These are phyloP conservation scores for Trichosporon sp. DNA, from an alignment of 1,284 basidiomycete species.

Conservation along the genomic window DNA sequence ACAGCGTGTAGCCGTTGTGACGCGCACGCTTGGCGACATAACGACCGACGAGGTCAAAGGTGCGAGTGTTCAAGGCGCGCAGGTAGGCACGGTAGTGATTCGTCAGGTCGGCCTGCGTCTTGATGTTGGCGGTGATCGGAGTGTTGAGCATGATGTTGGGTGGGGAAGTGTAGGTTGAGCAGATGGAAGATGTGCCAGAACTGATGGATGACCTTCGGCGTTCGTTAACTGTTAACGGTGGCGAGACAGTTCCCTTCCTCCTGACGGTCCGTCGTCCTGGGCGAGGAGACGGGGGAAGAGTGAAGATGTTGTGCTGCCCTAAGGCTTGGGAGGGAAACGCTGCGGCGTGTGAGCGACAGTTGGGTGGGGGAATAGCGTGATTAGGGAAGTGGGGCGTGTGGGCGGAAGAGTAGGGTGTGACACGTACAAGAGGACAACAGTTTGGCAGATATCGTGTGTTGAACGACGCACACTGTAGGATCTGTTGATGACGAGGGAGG, in stretches of 20 bases:
- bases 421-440: slow-evolving; percentile 18
- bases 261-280: slow-evolving; percentile 12
- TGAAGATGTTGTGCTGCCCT: slow-evolving; percentile 17
- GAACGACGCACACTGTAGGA: background rate
- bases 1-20: slow-evolving; percentile 23
- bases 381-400: background rate
- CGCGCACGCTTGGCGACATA: slow-evolving; percentile 23
- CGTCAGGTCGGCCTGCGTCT: slow-evolving; percentile 24
- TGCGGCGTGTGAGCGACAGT: background rate
- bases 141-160: slow-evolving; percentile 14
- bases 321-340: slow-evolving; percentile 13
- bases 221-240: background rate
- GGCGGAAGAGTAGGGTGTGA: background rate
- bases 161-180: background rate
- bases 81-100: slow-evolving; percentile 29
- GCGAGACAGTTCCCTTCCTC: slow-evolving; percentile 3
- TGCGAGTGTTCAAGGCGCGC: slow-evolving; percentile 27
- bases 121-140: slow-evolving; percentile 23
- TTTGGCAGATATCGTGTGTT: slow-evolving; percentile 12
- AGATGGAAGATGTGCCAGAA: background rate
- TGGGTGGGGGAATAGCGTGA: background rate
- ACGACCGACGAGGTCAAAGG: slow-evolving; percentile 24
- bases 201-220: slow-evolving; percentile 1
- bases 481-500: background rate
- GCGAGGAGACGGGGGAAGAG: slow-evolving; percentile 8